phyloP scores from a whole-genome alignment of 441 rosid species.

The Breynia disticha region DNA sequence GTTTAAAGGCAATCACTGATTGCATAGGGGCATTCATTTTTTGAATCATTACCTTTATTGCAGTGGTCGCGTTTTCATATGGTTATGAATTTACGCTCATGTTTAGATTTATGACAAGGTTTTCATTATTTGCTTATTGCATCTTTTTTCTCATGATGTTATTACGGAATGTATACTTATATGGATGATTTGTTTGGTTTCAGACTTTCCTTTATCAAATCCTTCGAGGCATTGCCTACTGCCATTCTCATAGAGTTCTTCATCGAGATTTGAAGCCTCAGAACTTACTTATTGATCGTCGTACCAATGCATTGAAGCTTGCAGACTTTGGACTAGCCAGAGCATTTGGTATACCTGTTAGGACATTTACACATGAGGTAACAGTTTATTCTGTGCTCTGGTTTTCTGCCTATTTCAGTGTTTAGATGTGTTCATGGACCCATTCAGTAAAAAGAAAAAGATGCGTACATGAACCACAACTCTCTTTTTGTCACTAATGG shows the following conservation, averaged over 20 bases:
- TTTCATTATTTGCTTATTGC: not conserved
- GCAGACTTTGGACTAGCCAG: slow-evolving; percentile 99
- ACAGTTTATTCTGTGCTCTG: not conserved
- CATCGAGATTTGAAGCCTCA: slow-evolving; percentile 97
- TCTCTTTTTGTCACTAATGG: no score
- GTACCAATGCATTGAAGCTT: slow-evolving; percentile 80
- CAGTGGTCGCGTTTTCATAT: no score
- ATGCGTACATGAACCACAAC: no score
- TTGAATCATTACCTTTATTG: no score
- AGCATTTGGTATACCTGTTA: slow-evolving; percentile 91
- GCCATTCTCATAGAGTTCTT: slow-evolving; percentile 98
- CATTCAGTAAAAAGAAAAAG: no score
- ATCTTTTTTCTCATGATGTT: not conserved
- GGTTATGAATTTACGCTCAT: no score
- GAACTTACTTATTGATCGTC: slow-evolving; percentile 85
- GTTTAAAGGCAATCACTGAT: no score
- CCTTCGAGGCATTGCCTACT: slow-evolving; percentile 91
- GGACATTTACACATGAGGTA: slow-evolving; percentile 98
- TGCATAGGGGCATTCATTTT: no score
- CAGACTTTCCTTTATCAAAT: slow-evolving; percentile 94
- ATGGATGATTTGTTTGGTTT: slow-evolving; percentile 12
- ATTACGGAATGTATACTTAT: slow-evolving; percentile 3
- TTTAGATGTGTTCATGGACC: not conserved
- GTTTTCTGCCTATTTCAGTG: slow-evolving; percentile 8
- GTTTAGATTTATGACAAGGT: not conserved